These are phyloP conservation scores for Nitzschia sp. DNA, from an alignment of 108 stramenopile species.

Conservation along the genomic window DNA sequence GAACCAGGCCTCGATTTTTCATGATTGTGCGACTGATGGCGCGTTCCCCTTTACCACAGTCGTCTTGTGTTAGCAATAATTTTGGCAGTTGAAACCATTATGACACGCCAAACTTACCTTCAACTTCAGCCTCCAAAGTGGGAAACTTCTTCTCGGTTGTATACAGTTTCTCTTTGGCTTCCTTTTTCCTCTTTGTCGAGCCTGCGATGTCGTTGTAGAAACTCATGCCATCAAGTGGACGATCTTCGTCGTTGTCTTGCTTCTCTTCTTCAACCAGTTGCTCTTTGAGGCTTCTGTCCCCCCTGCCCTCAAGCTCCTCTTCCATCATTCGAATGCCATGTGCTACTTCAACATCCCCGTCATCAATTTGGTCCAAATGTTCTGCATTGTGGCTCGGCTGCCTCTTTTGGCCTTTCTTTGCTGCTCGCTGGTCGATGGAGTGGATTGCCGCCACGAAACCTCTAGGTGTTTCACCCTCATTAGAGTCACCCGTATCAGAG, in stretches of 20 bases:
- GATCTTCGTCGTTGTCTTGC: slow-evolving; percentile 45
- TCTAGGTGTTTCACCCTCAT: slow-evolving; percentile 32
- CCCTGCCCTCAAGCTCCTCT: slow-evolving; percentile 59
- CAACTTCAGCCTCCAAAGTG: slow-evolving; percentile 58
- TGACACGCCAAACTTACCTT: slow-evolving; percentile 17
- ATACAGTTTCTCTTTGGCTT: slow-evolving; percentile 63
- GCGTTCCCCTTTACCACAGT: slow-evolving; percentile 66
- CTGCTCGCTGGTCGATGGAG: slow-evolving; percentile 70
- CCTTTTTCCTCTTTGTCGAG: slow-evolving; percentile 61
- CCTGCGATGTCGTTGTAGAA: slow-evolving; percentile 66
- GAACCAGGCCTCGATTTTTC: slow-evolving; percentile 95
- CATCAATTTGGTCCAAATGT: slow-evolving; percentile 56
- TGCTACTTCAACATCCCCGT: slow-evolving; percentile 44
- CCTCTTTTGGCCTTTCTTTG: slow-evolving; percentile 29
- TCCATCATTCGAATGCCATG: slow-evolving; percentile 84
- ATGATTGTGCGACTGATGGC: slow-evolving; percentile 82
- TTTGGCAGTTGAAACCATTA: too few relatives aligned
- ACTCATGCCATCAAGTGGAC: slow-evolving; percentile 49
- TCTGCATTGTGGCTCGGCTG: slow-evolving; percentile 27
- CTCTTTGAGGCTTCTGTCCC: slow-evolving; percentile 44
- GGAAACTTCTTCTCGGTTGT: slow-evolving; percentile 88
- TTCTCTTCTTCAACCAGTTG: slow-evolving; percentile 33
- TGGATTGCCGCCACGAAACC: slow-evolving; percentile 68
- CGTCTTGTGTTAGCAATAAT: too few relatives aligned
- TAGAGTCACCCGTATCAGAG: slow-evolving; percentile 54